Base-by-base conservation (phyloP, 2,329 filamentous ascomycete genomes). In the Fusarium coicis region DNA sequence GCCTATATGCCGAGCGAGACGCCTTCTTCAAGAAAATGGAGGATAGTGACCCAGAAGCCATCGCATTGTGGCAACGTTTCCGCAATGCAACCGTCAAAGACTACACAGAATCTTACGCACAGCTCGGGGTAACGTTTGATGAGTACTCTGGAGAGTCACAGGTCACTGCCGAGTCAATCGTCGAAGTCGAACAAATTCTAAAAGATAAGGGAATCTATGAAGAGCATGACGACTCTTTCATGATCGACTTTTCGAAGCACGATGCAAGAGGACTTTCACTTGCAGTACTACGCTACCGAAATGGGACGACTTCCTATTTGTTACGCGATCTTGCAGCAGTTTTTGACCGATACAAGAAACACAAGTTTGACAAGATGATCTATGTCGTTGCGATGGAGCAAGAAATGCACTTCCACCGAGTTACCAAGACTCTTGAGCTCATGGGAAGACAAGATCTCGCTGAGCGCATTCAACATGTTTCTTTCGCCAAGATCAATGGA, bases 291-390 rank as follows among this genome's bases (percentile, higher is more conserved):
- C 86, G 92, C 73, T 90, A 90, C 78, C 89, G 91, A 6, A 80
- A 74, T 2, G 77, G 77, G 60, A 82, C 61, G 18, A 84, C 32
- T 39, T 80, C 68, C 39, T 81, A 94, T 79, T 85, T 94, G 23
- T 91, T 93, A 54, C 88, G 92, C 52, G 92, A 94, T 77, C 91
- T 94, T 65, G 91, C 90, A 67, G 91, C 93, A 64, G 88, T 92
- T 14, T 81, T 94, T 44, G 88, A 90, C 73, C 87, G 92, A 43
- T 76, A 87, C 58, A 86, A 90, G 40, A 86, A 86, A 71, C 87
- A 88, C 79, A 77, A 88, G 2, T 94, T 93, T 76, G 92, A 94
- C 82, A 90, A 93, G 77, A 93, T 94, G 92, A 92, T 94, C 49
- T 94, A 94, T 76, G 92, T 95, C 9, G 90, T 94, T 28, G 91